A percentile compares a stretch with the other conserved stretches of the same genome.
Conservation (phyloP, 257 asterid species). For the Lycium barbarum region DNA sequence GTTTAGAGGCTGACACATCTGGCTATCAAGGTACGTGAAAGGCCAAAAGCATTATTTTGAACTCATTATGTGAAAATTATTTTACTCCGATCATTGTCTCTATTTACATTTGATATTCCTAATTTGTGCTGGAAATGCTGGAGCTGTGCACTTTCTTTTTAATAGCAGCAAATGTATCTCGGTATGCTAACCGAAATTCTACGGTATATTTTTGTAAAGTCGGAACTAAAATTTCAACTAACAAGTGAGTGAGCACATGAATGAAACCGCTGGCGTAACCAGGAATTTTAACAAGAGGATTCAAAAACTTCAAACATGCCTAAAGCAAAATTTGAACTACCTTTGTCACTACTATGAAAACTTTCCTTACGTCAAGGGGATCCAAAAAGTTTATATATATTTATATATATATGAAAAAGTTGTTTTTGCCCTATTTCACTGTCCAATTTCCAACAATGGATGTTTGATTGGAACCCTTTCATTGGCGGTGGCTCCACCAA, state of each 20-base stretch:
- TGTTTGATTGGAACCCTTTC: neutral
- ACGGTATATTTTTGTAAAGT: neutral
- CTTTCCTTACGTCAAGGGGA: neutral
- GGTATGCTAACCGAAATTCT: neutral
- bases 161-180: neutral
- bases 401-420: neutral
- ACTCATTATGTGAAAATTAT: neutral
- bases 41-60: constrained; percentile 21
- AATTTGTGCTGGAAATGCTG: neutral
- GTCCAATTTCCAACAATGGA: neutral
- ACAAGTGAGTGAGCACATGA: neutral
- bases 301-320: neutral
- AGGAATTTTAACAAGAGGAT: neutral
- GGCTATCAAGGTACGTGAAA: constrained; percentile 31
- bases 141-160: constrained; percentile 2
- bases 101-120: neutral
- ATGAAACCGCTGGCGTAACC: neutral
- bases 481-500: neutral
- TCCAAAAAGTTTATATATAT: neutral
- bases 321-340: constrained; percentile 5
- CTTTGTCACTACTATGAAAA: neutral
- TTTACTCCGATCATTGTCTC: neutral
- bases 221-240: constrained; percentile 12
- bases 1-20: constrained; percentile 45
- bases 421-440: neutral